Evolutionary conservation across 208 protist genomes (phyloP), one percentile per base, ranked within the genome.

Genomic region (Naegleria gruberi): DNA sequence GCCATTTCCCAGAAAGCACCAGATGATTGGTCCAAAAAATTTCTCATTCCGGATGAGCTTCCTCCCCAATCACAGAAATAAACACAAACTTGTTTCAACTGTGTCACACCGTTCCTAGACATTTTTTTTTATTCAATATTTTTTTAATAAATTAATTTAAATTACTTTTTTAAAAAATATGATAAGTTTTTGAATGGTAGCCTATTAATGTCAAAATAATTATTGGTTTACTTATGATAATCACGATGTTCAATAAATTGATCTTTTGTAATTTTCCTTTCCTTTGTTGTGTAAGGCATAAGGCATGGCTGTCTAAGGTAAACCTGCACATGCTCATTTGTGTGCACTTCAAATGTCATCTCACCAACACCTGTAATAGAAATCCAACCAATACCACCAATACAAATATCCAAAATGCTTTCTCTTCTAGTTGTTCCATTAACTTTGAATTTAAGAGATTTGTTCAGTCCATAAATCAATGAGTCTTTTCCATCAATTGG

Each of bases 361-460:
- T 88, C 34, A n/a, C 84, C 84, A 42, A 88, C 84, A 65, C 84
- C 84, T 46, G 84, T 88, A 3, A 88, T 7, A 30, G 84, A 34
- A 43, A 88, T 88, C 84, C 84, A 88, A 17, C 84, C 84, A 55
- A 88, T 42, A 7, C 84, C 84, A 41, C n/a, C 26, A 65, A 88
- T 88, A 40, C 30, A 34, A 88, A 88, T 65, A 42, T 88, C 84
- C 15, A 26, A 17, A 41, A 88, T 43, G 30, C 45, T 65, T 41
- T 65, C 17, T 43, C 45, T 15, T 65, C 84, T n/a, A 6, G 84
- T 88, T 1, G 12, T n/a, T 30, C 84, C 84, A 30, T 5, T 88
- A 12, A 88, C 41, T 51, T 40, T 65, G 65, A 88, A 65, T 41
- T 41, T 65, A 19, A 45, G 19, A 30, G 8, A 6, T 40, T 87